Evolutionary conservation across 108 stramenopile genomes (phyloP), one percentile per base, ranked within the genome.

Genomic region (Discostella pseudostelligera): DNA sequence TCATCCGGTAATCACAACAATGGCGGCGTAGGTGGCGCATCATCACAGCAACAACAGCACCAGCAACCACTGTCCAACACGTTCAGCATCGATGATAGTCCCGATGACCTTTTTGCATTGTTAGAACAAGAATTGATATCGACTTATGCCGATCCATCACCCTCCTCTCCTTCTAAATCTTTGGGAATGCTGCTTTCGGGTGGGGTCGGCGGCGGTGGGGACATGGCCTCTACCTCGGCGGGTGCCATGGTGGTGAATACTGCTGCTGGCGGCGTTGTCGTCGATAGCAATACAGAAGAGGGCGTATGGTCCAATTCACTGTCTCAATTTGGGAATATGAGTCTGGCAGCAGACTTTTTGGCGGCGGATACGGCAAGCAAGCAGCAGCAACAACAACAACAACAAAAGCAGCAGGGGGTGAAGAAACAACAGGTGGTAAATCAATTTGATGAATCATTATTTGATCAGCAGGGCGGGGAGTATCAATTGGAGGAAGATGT

Each of bases 231-330:
- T n/a, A n/a, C n/a, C n/a, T n/a, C n/a, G n/a, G n/a, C n/a, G n/a
- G n/a, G n/a, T n/a, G n/a, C n/a, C 3, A 32, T 32, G 32, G 32
- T 32, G 3, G 32, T 32, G 32, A 32, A 32, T 32, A n/a, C n/a
- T n/a, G n/a, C n/a, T 32, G 32, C 32, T 32, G 32, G 32, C 5
- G 32, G 5, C 32, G 32, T 4, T 32, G 32, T 4, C 5, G 32
- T 3, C 3, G 5, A 32, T 4, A 32, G 5, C 32, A 3, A 32
- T 36, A 46, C 16, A n/a, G 28, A 49, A 17, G 74, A 59, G 25
- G 91, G 89, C 72, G 91, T 88, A 10, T 92, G 87, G 86, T 83
- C 84, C 59, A 59, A 72, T 13, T 85, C 91, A 3, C 61, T 92
- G 8, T 55, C 85, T 46, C 83, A 89, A 56, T 89, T 89, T 63